Conservation (phyloP, 2,329 filamentous ascomycete genomes). For the Oidium heveae region DNA sequence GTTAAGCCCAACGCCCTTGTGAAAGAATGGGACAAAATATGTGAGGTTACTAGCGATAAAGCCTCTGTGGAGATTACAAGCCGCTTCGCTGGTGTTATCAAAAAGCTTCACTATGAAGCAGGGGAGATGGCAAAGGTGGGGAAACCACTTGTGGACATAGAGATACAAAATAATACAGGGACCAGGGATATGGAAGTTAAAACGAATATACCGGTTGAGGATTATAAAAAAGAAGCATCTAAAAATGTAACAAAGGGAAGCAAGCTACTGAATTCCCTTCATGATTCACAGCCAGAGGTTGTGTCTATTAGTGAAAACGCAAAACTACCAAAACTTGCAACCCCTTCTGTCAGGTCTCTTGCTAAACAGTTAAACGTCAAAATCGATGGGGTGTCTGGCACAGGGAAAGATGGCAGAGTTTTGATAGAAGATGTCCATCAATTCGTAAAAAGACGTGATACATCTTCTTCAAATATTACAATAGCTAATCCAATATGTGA, state of each 20-base stretch:
- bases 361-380: conserved; percentile 56
- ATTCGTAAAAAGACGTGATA: conserved; percentile 31
- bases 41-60: conserved; percentile 97
- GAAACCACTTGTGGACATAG: conserved; percentile 83
- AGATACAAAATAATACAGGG: conserved; percentile 40
- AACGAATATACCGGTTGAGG: conserved; percentile 1
- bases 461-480: conserved; percentile 7
- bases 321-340: conserved; percentile 40
- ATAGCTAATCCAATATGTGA: conserved; percentile 5
- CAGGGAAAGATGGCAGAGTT: conserved; percentile 74
- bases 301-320: not conserved
- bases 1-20: conserved; percentile 86
- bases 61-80: conserved; percentile 81
- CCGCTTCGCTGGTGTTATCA: conserved; percentile 81
- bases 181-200: conserved; percentile 33
- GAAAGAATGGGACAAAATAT: conserved; percentile 93
- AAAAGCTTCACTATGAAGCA: conserved; percentile 84
- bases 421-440: conserved; percentile 75
- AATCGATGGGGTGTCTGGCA: conserved; percentile 56
- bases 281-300: not conserved
- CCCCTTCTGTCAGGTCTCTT: conserved; percentile 74
- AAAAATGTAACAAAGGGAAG: conserved; percentile 2
- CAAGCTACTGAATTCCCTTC: not conserved
- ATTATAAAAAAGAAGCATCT: conserved; percentile 6
- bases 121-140: conserved; percentile 94